phyloP scores from a whole-genome alignment of 2,329 filamentous ascomycete genomes.

The Exophiala sp. region DNA sequence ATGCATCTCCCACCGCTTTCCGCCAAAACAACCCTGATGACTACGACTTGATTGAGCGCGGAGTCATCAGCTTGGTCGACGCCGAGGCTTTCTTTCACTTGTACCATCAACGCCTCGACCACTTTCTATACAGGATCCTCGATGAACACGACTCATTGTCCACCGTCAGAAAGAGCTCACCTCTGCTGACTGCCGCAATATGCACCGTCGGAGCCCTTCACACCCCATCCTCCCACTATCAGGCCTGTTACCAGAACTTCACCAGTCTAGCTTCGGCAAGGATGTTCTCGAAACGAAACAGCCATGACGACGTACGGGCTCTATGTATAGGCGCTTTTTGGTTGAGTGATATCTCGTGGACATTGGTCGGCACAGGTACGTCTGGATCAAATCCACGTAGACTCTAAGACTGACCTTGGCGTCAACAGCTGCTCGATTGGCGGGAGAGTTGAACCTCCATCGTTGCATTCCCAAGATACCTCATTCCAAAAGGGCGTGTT shows the following conservation, averaged over 20 bases:
- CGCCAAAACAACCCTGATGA: slow-evolving; percentile 31
- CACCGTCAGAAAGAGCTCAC: slow-evolving; percentile 52
- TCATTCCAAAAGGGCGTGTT: slow-evolving; percentile 24
- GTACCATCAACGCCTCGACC: slow-evolving; percentile 51
- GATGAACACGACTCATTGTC: slow-evolving; percentile 51
- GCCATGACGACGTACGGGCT: slow-evolving; percentile 56
- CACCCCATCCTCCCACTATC: slow-evolving; percentile 52
- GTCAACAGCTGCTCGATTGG: slow-evolving; percentile 53
- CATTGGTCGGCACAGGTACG: slow-evolving; percentile 48
- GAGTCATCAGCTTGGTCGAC: slow-evolving; percentile 45
- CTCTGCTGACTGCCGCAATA: slow-evolving; percentile 53
- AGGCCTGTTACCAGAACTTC: slow-evolving; percentile 56
- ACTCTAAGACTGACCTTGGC: not conserved
- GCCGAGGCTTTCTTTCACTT: slow-evolving; percentile 52
- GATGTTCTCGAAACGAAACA: slow-evolving; percentile 56
- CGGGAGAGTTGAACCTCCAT: slow-evolving; percentile 56
- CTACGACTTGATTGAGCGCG: slow-evolving; percentile 50
- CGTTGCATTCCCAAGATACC: slow-evolving; percentile 46
- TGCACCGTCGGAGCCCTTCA: slow-evolving; percentile 58
- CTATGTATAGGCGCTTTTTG: slow-evolving; percentile 61
- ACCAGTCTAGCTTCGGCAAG: slow-evolving; percentile 53
- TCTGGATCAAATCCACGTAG: not conserved
- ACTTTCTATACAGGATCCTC: slow-evolving; percentile 54
- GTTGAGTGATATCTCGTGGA: slow-evolving; percentile 61
- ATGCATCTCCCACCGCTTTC: slow-evolving; percentile 36